Percentiles rank a stretch among this genome's conserved stretches.
Conservation (phyloP, 2,329 filamentous ascomycete species). For the Malbranchea cinnamomea region DNA sequence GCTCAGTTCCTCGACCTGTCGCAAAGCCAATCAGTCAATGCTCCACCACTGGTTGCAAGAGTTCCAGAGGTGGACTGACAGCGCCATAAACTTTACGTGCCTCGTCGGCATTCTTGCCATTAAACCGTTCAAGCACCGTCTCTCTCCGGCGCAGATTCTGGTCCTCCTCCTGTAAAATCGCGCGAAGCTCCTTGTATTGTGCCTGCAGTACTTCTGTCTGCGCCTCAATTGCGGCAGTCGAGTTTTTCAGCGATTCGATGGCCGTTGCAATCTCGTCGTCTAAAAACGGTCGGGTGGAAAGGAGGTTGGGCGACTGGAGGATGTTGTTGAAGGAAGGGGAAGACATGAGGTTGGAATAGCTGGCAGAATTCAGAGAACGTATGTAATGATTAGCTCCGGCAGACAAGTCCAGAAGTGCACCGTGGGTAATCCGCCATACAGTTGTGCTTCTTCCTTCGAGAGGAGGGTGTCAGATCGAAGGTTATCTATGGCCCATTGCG, state of each 20-base stretch:
- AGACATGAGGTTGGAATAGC: constrained; percentile 21
- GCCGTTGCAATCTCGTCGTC: constrained; percentile 24
- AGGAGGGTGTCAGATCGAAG: constrained; percentile 21
- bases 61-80: constrained; percentile 14
- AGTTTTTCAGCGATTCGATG: constrained; percentile 22
- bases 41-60: background rate
- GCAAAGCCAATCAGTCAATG: constrained; percentile 1
- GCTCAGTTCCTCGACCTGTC: constrained; percentile 22
- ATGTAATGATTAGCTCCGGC: background rate
- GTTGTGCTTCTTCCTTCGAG: constrained; percentile 23
- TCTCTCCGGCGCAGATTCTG: constrained; percentile 13
- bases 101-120: constrained; percentile 21
- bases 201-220: constrained; percentile 19
- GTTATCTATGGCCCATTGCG: constrained; percentile 20
- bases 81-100: constrained; percentile 19
- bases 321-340: constrained; percentile 17
- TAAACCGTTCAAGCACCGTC: constrained; percentile 17
- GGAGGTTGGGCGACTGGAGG: constrained; percentile 15
- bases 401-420: background rate
- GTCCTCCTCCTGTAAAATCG: constrained; percentile 13
- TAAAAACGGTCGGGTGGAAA: constrained; percentile 22
- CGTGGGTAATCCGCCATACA: constrained; percentile 19
- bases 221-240: constrained; percentile 20
- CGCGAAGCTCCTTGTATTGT: constrained; percentile 19
- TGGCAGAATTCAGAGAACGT: constrained; percentile 11